phyloP scores from a whole-genome alignment of 768 basidiomycete species.

The Tephrocybe sp. region DNA sequence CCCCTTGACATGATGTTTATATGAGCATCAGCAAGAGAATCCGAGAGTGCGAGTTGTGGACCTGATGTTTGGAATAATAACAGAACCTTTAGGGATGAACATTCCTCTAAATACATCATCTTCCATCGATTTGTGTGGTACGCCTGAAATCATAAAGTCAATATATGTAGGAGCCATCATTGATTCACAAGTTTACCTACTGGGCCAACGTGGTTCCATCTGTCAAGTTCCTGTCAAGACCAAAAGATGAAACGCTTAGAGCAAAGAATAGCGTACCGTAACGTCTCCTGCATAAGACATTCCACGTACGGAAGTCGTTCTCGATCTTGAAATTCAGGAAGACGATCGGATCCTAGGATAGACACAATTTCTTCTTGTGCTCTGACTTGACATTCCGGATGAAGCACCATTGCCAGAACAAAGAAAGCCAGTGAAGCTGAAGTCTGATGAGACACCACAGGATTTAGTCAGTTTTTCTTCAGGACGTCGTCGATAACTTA shows the following conservation, averaged over 20 bases:
- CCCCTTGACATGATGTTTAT: too few relatives aligned
- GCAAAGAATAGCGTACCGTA: slow-evolving; percentile 2
- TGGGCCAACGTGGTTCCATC: slow-evolving; percentile 22
- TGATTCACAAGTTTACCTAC: slow-evolving; percentile 15
- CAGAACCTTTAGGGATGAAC: slow-evolving; percentile 34
- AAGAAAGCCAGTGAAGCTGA: slow-evolving; percentile 29
- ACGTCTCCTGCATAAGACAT: slow-evolving; percentile 29
- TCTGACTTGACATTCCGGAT: slow-evolving; percentile 33
- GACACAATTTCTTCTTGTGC: slow-evolving; percentile 42
- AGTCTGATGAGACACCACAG: slow-evolving; percentile 18
- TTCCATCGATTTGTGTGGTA: neutral
- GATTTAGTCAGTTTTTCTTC: neutral
- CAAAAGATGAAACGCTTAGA: neutral
- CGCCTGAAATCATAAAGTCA: neutral
- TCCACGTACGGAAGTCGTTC: slow-evolving; percentile 34
- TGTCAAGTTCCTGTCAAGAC: neutral
- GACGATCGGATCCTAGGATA: slow-evolving; percentile 31
- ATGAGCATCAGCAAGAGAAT: neutral
- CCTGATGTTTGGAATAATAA: slow-evolving; percentile 41
- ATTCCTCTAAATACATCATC: slow-evolving; percentile 2
- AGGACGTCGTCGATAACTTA: slow-evolving; percentile 10
- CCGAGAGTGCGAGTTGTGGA: neutral
- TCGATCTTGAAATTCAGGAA: slow-evolving; percentile 33
- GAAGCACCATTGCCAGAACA: slow-evolving; percentile 36
- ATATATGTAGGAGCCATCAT: neutral